A percentile compares a stretch with the other conserved stretches of the same genome.
Evolutionary conservation across 371 early-diverging fungal genomes (phyloP).

Genomic region (Mortierella sp.): DNA sequence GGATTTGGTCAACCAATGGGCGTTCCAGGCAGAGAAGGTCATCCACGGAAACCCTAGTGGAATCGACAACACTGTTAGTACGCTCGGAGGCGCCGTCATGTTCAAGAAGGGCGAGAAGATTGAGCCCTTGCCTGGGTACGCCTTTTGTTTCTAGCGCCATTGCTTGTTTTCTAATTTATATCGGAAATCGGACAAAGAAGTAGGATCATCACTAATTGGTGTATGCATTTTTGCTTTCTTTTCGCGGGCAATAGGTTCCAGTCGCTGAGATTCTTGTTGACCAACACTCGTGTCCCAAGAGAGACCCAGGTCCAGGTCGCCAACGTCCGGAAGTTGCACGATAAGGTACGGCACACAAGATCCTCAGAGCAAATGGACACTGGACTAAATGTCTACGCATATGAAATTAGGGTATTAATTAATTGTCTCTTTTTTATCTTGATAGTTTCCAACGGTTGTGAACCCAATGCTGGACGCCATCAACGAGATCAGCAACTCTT

Average conservation of each 20-base stretch:
- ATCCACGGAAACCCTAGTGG: conserved; percentile 97
- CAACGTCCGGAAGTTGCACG: conserved; percentile 75
- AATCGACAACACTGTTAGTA: conserved; percentile 92
- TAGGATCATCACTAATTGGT: conserved; percentile 7
- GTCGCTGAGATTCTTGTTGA: conserved; percentile 81
- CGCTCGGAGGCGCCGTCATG: conserved; percentile 74
- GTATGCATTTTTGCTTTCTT: background rate
- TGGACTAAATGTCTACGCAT: background rate
- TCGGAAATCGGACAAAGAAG: background rate
- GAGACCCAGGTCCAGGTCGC: conserved; percentile 90
- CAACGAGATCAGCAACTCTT: conserved; percentile 73
- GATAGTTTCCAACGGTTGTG: conserved; percentile 73
- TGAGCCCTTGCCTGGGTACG: conserved; percentile 50
- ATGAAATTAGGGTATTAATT: background rate
- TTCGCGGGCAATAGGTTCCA: conserved; percentile 63
- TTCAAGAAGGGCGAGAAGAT: conserved; percentile 53
- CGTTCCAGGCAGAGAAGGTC: conserved; percentile 92
- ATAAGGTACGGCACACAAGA: conserved; percentile 59
- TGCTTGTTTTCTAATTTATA: background rate
- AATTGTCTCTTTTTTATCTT: background rate
- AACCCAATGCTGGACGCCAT: conserved; percentile 84
- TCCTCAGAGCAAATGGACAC: background rate
- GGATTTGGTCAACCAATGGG: conserved; percentile 83
- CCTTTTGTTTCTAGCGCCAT: background rate
- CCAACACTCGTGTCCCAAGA: conserved; percentile 90